A percentile compares a stretch with the other conserved stretches of the same genome.
Evolutionary conservation across 83 land plant species (phyloP).

Genomic region (Thuja plicata): DNA sequence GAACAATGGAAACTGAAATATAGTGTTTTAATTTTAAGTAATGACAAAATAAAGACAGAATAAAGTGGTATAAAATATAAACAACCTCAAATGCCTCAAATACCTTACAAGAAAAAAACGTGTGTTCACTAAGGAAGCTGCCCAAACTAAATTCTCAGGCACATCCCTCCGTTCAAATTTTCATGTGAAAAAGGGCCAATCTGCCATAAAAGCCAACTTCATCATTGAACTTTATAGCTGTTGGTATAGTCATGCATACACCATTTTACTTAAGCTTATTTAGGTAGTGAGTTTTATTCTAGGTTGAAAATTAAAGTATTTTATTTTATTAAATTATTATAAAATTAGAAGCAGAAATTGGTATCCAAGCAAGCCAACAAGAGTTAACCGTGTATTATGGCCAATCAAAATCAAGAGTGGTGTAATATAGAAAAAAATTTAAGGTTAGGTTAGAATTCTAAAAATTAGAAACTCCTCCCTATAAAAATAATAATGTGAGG

Average conservation of each 20-base stretch:
- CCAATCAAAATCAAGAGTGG: too few species aligned
- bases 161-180: background rate
- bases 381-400: too few species aligned
- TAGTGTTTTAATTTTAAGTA: background rate
- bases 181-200: background rate
- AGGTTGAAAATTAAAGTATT: too few species aligned
- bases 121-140: background rate
- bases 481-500: too few species aligned
- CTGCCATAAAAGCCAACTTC: background rate
- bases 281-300: too few species aligned
- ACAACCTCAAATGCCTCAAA: background rate
- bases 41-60: background rate
- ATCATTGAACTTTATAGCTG: background rate
- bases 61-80: background rate
- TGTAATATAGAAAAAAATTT: too few species aligned
- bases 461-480: too few species aligned
- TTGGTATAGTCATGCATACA: background rate
- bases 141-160: background rate
- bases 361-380: too few species aligned
- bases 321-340: too few species aligned
- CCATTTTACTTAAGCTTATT: too few species aligned
- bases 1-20: background rate
- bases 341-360: too few species aligned
- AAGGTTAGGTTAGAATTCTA: too few species aligned
- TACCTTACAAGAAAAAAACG: background rate